phyloP scores from a whole-genome alignment of 192 early-diverging fungal species.

The Coemansia sp. region DNA sequence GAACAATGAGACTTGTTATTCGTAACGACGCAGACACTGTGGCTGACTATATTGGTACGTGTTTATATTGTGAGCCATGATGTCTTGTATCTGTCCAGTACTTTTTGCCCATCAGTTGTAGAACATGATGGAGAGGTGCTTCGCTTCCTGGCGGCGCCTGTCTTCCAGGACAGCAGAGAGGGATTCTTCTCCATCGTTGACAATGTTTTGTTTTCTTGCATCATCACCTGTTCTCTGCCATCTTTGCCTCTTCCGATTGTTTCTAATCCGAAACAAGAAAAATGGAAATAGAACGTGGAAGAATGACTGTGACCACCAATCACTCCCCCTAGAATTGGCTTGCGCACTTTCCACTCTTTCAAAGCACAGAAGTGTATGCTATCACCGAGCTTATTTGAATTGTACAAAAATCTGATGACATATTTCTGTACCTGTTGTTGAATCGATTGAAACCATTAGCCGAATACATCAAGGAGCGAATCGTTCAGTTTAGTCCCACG shows the following conservation, averaged over 20 bases:
- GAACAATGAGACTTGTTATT: constrained; percentile 74
- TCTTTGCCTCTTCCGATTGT: background rate
- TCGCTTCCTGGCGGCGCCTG: too few relatives aligned
- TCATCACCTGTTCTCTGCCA: background rate
- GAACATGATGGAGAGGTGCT: too few relatives aligned
- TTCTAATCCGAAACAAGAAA: background rate
- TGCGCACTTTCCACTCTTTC: too few relatives aligned
- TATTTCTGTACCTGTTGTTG: constrained; percentile 58
- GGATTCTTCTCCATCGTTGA: too few relatives aligned
- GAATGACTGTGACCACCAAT: background rate
- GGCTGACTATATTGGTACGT: constrained; percentile 70
- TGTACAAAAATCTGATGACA: too few relatives aligned
- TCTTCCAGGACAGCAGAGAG: too few relatives aligned
- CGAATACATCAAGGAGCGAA: constrained; percentile 78
- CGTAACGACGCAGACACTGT: constrained; percentile 71
- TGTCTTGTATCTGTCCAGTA: too few relatives aligned
- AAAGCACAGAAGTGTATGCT: too few relatives aligned
- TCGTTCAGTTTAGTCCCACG: constrained; percentile 74
- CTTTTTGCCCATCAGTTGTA: too few relatives aligned
- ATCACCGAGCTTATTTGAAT: too few relatives aligned
- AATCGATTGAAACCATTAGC: constrained; percentile 49
- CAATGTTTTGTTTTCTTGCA: too few relatives aligned
- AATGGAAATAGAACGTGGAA: background rate
- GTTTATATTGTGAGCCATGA: constrained; percentile 28
- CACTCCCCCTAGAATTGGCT: too few relatives aligned